Conservation (phyloP, 371 early-diverging fungal species). For the Funneliformis caledonium region DNA sequence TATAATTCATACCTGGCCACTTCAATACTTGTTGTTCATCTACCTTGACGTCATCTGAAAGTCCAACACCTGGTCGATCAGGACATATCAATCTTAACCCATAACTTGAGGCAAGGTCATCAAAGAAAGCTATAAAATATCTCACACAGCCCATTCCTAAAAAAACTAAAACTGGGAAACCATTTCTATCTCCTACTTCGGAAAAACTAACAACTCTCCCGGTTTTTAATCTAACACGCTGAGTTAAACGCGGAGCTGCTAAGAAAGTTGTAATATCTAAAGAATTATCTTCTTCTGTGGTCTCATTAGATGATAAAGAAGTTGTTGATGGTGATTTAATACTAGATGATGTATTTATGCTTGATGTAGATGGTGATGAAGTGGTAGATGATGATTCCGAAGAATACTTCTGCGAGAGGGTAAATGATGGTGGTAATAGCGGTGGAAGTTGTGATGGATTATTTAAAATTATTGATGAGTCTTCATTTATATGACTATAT, state of each 20-base stretch:
- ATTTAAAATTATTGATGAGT: background rate
- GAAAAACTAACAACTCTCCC: slow-evolving; percentile 37
- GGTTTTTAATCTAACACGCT: slow-evolving; percentile 34
- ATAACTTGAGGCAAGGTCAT: slow-evolving; percentile 50
- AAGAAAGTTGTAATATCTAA: slow-evolving; percentile 38
- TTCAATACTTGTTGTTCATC: slow-evolving; percentile 42
- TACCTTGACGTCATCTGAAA: slow-evolving; percentile 47
- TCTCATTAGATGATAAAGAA: slow-evolving; percentile 17
- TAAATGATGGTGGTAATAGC: slow-evolving; percentile 20
- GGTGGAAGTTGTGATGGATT: slow-evolving; percentile 5
- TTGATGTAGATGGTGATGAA: background rate
- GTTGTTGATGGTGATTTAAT: slow-evolving; percentile 32
- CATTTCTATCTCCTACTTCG: slow-evolving; percentile 38
- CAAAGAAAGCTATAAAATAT: slow-evolving; percentile 51
- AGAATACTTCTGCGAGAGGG: background rate
- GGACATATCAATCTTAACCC: slow-evolving; percentile 51
- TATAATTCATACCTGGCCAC: slow-evolving; percentile 33
- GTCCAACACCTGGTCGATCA: slow-evolving; percentile 52
- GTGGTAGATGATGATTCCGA: background rate
- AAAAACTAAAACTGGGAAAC: slow-evolving; percentile 36
- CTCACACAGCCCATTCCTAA: slow-evolving; percentile 53
- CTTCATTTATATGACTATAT: background rate
- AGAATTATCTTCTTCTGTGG: slow-evolving; percentile 21
- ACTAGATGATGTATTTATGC: slow-evolving; percentile 10
- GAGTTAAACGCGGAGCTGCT: slow-evolving; percentile 37